Evolutionary conservation across 2,329 filamentous ascomycete species (phyloP).

Genomic region (Massarina eburnea): DNA sequence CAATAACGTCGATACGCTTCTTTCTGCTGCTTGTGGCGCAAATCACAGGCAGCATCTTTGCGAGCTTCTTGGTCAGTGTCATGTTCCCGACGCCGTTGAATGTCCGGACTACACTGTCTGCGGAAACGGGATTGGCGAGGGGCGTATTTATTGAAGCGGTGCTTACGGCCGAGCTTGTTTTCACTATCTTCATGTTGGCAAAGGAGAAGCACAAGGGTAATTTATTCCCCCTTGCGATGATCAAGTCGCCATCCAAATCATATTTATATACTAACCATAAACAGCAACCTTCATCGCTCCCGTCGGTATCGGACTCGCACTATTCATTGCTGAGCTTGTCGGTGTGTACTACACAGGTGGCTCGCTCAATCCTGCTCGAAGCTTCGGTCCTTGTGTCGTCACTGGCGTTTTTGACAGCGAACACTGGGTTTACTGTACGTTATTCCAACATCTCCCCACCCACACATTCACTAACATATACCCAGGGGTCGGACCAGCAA

Average conservation of each 20-base stretch:
- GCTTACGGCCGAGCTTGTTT: slow-evolving; percentile 33
- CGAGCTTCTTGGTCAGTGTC: slow-evolving; percentile 47
- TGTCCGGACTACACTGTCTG: slow-evolving; percentile 49
- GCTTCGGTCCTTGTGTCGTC: slow-evolving; percentile 48
- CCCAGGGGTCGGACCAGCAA: slow-evolving; percentile 43
- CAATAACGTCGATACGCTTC: slow-evolving; percentile 47
- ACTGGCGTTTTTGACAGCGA: slow-evolving; percentile 41
- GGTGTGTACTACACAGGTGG: slow-evolving; percentile 51
- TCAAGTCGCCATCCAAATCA: background rate
- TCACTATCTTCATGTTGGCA: slow-evolving; percentile 58
- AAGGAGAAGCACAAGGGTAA: slow-evolving; percentile 65
- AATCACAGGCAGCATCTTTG: slow-evolving; percentile 48
- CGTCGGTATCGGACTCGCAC: slow-evolving; percentile 67
- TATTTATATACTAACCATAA: background rate
- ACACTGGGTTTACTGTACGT: slow-evolving; percentile 51
- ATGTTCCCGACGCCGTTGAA: slow-evolving; percentile 51
- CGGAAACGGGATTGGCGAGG: slow-evolving; percentile 45
- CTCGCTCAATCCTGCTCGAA: slow-evolving; percentile 48
- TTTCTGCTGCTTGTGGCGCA: slow-evolving; percentile 48
- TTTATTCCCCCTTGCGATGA: background rate
- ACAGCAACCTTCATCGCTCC: slow-evolving; percentile 66
- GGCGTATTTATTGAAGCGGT: slow-evolving; percentile 49
- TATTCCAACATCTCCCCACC: slow-evolving; percentile 2
- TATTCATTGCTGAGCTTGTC: slow-evolving; percentile 62
- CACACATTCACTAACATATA: slow-evolving; percentile 1